Evolutionary conservation across 23 red algal genomes (phyloP).

Genomic region (Gracilaria vermiculophylla): DNA sequence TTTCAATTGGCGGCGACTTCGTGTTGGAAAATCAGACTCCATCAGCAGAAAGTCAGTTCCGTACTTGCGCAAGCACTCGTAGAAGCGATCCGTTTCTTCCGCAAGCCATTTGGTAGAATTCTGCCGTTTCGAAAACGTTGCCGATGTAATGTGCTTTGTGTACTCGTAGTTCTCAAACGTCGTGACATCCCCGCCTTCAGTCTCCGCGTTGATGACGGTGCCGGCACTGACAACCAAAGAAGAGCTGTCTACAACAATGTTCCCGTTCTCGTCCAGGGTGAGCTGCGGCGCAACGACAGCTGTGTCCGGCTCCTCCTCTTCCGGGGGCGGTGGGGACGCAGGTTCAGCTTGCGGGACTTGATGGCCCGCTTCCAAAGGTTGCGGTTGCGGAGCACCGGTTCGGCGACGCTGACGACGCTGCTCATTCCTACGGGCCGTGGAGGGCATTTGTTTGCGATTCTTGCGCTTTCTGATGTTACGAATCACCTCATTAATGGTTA

Average conservation of each 20-base stretch:
- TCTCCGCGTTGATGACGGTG: conserved; percentile 9
- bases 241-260: conserved; percentile 79
- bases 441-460: conserved; percentile 46
- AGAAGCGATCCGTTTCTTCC: conserved; percentile 87
- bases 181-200: conserved; percentile 3
- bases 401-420: conserved; percentile 45
- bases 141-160: conserved; percentile 52
- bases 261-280: conserved; percentile 80
- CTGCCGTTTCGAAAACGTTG: conserved; percentile 68
- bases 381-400: background rate
- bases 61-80: conserved; percentile 70
- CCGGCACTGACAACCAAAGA: conserved; percentile 68
- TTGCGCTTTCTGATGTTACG: conserved; percentile 31
- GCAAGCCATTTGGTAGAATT: conserved; percentile 60
- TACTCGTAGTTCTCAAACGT: conserved; percentile 39
- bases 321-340: background rate
- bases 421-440: conserved; percentile 7
- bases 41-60: conserved; percentile 93
- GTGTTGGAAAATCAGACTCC: conserved; percentile 69
- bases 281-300: conserved; percentile 79
- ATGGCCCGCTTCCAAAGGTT: background rate
- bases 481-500: conserved; percentile 52
- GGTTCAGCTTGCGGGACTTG: background rate
- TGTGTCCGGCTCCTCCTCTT: conserved; percentile 1
- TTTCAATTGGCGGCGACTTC: conserved; percentile 85